These are phyloP conservation scores for Neospora caninum DNA, from an alignment of 169 alveolate genomes.

Conservation along the genomic window DNA sequence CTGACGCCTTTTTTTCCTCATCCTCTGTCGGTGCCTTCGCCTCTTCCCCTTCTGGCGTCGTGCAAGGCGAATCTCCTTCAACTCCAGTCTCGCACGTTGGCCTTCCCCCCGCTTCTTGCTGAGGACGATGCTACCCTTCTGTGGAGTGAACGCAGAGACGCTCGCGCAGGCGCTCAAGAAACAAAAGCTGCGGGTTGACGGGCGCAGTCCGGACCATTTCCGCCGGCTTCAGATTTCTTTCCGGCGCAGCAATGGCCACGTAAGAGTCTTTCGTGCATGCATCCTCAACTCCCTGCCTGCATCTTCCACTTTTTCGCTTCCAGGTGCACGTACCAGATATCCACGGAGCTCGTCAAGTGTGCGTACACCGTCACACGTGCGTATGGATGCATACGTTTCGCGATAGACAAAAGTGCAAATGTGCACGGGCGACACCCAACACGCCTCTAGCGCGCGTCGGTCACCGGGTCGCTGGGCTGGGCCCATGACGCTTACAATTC, in stretches of 20 bases:
- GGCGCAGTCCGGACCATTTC: conserved; percentile 22
- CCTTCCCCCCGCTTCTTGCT: not conserved
- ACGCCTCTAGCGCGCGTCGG: no score
- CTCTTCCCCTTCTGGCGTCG: not conserved
- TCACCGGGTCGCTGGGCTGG: no score
- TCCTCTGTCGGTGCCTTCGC: no score
- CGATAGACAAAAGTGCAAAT: not conserved
- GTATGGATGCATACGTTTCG: not conserved
- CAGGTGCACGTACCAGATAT: not conserved
- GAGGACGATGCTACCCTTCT: conserved; percentile 14
- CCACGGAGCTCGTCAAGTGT: not conserved
- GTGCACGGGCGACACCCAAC: no score
- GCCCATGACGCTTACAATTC: no score
- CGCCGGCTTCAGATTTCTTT: conserved; percentile 1
- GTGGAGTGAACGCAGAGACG: conserved; percentile 11
- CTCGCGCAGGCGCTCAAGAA: not conserved
- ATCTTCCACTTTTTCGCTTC: not conserved
- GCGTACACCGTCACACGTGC: not conserved
- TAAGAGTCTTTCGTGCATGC: no score
- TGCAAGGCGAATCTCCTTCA: not conserved
- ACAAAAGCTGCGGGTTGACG: not conserved
- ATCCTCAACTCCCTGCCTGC: not conserved
- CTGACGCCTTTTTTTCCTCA: no score
- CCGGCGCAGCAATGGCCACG: conserved; percentile 22
- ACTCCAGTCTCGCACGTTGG: not conserved